These are phyloP conservation scores for Diaporthe capsici DNA, from an alignment of 2,329 filamentous ascomycete species.

Conservation along the genomic window DNA sequence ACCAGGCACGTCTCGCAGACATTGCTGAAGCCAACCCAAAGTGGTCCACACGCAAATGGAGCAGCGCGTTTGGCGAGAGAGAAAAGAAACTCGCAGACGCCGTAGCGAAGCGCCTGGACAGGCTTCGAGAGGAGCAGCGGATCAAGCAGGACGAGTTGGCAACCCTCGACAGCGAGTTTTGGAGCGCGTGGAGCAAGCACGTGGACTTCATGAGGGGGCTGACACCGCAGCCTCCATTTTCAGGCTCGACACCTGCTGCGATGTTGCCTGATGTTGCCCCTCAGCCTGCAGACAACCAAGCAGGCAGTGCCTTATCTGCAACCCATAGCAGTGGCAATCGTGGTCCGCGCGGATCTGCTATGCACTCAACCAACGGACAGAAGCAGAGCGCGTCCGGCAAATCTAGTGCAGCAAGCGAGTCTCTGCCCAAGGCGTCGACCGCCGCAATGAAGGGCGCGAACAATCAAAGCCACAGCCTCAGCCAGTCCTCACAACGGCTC, in stretches of 20 bases:
- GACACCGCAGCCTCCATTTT: neutral
- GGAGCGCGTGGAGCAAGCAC: constrained; percentile 26
- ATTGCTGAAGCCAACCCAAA: neutral
- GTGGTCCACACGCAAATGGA: constrained; percentile 1
- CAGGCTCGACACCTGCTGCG: neutral
- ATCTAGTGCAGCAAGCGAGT: neutral
- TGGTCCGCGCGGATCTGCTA: neutral
- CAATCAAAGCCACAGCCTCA: neutral
- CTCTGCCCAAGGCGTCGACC: neutral
- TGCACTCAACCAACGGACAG: neutral
- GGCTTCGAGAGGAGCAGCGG: neutral
- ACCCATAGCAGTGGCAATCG: neutral
- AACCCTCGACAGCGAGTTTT: constrained; percentile 21
- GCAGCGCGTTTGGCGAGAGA: neutral
- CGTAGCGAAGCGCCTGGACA: neutral
- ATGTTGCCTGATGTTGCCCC: neutral
- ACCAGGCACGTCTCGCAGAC: neutral
- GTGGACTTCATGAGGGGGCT: constrained; percentile 3
- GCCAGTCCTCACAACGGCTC: neutral
- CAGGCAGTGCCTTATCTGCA: neutral
- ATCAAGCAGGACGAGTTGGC: neutral
- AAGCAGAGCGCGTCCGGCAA: neutral
- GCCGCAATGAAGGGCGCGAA: neutral
- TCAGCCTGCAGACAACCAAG: neutral
- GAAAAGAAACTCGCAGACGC: constrained; percentile 6